Evolutionary conservation across 2,329 filamentous ascomycete genomes (phyloP).

Genomic region (Plectosphaerella cucumerina): DNA sequence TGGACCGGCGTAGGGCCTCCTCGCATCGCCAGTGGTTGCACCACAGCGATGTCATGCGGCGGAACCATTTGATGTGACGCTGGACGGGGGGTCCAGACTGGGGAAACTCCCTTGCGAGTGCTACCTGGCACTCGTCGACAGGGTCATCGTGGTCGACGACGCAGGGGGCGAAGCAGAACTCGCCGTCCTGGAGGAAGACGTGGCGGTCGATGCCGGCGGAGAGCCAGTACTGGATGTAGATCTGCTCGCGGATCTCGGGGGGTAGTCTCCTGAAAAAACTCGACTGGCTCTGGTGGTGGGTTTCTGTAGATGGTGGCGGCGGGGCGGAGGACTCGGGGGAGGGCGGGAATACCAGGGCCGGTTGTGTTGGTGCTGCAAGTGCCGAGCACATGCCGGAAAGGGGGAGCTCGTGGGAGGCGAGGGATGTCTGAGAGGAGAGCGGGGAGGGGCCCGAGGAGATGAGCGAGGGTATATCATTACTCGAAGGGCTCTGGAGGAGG

Average conservation of each 20-base stretch:
- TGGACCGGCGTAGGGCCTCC: conserved; percentile 5
- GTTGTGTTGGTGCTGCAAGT: background rate
- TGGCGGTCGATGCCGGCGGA: conserved; percentile 7
- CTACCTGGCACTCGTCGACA: conserved; percentile 8
- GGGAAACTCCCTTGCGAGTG: conserved; percentile 5
- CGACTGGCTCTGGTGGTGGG: conserved; percentile 4
- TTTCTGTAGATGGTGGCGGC: background rate
- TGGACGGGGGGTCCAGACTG: conserved; percentile 3
- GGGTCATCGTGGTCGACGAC: conserved; percentile 8
- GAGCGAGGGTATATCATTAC: background rate
- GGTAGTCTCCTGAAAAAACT: conserved; percentile 7
- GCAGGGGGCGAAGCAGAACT: conserved; percentile 6
- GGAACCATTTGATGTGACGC: conserved; percentile 8
- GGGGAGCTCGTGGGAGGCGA: background rate
- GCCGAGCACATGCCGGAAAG: background rate
- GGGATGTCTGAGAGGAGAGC: background rate
- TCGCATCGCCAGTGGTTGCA: conserved; percentile 15
- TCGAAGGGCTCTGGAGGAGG: background rate
- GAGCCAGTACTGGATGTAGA: conserved; percentile 8
- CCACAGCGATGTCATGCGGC: conserved; percentile 11
- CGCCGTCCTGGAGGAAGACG: conserved; percentile 1
- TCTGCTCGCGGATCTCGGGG: conserved; percentile 10
- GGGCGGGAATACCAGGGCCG: background rate
- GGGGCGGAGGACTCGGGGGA: background rate
- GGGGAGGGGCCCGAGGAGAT: background rate